These are phyloP conservation scores for Picochlorum sp. DNA, from an alignment of 139 green algal genomes.

Conservation along the genomic window DNA sequence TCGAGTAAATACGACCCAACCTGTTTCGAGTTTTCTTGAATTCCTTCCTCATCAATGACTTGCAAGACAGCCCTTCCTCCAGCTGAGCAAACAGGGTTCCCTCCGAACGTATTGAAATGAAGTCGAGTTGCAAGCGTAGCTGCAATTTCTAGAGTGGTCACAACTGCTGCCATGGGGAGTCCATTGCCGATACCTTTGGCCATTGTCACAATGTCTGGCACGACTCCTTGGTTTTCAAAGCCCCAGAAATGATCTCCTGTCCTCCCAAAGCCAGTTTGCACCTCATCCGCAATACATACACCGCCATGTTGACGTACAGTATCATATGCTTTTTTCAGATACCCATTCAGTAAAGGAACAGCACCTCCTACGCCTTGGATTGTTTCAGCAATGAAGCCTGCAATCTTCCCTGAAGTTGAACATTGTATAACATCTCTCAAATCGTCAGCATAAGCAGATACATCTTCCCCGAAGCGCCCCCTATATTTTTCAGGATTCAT, in stretches of 20 bases:
- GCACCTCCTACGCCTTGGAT: conserved; percentile 89
- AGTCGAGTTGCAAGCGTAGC: conserved; percentile 44
- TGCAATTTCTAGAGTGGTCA: conserved; percentile 88
- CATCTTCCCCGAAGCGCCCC: conserved; percentile 77
- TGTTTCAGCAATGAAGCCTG: conserved; percentile 86
- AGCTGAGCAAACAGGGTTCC: conserved; percentile 87
- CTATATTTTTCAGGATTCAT: conserved; percentile 89
- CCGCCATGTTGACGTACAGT: conserved; percentile 76
- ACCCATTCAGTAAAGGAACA: conserved; percentile 68
- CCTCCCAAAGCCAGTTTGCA: conserved; percentile 95
- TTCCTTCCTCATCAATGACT: conserved; percentile 61
- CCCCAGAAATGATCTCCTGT: conserved; percentile 90
- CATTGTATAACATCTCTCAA: conserved; percentile 55
- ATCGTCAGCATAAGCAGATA: conserved; percentile 56
- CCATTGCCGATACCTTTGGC: conserved; percentile 97
- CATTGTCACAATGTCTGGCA: conserved; percentile 90
- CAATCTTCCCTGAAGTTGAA: conserved; percentile 58
- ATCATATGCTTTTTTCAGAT: conserved; percentile 82
- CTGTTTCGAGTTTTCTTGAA: conserved; percentile 52
- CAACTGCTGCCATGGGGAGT: conserved; percentile 88
- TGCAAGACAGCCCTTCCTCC: conserved; percentile 56
- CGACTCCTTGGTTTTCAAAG: conserved; percentile 81
- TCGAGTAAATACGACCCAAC: conserved; percentile 57
- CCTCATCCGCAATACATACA: conserved; percentile 94
- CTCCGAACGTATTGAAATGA: conserved; percentile 98